These are phyloP conservation scores for Sclerospora graminicola DNA, from an alignment of 352 stramenopile genomes.

Conservation along the genomic window DNA sequence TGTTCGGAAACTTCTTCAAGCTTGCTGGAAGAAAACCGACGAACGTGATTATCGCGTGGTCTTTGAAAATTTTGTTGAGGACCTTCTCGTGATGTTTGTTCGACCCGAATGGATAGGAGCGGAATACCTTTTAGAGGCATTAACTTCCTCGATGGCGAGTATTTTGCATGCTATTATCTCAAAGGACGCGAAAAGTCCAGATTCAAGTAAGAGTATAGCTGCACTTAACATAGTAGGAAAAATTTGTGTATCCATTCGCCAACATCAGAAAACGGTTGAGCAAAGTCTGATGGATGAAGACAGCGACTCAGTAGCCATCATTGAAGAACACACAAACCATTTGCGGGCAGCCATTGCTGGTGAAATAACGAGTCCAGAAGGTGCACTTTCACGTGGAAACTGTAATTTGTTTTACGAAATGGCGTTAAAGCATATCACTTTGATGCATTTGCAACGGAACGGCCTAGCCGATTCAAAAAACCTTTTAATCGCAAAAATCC, in stretches of 20 bases:
- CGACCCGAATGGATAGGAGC: slow-evolving; percentile 71
- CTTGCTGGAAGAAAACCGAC: slow-evolving; percentile 79
- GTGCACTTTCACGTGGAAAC: not conserved
- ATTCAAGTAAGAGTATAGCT: slow-evolving; percentile 52
- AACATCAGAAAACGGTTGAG: slow-evolving; percentile 27
- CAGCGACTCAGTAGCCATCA: slow-evolving; percentile 21
- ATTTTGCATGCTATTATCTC: slow-evolving; percentile 47
- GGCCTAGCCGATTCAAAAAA: slow-evolving; percentile 36
- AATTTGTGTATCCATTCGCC: slow-evolving; percentile 69
- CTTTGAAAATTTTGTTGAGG: slow-evolving; percentile 78
- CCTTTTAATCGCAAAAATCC: slow-evolving; percentile 49
- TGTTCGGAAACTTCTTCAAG: slow-evolving; percentile 39
- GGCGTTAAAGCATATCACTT: slow-evolving; percentile 55
- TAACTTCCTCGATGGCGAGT: slow-evolving; percentile 54
- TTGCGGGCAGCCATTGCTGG: slow-evolving; percentile 14
- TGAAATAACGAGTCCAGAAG: slow-evolving; percentile 4
- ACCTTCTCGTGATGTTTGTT: slow-evolving; percentile 71
- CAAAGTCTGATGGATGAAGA: slow-evolving; percentile 36
- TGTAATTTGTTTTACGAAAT: slow-evolving; percentile 8
- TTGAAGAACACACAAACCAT: slow-evolving; percentile 42
- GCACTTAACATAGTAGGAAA: slow-evolving; percentile 65
- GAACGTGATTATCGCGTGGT: slow-evolving; percentile 63
- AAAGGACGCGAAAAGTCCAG: slow-evolving; percentile 51
- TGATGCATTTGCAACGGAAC: slow-evolving; percentile 36
- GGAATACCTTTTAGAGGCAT: slow-evolving; percentile 59